phyloP scores from a whole-genome alignment of 1,139 yeast species.

The Sugiyamaella xylanicola region DNA sequence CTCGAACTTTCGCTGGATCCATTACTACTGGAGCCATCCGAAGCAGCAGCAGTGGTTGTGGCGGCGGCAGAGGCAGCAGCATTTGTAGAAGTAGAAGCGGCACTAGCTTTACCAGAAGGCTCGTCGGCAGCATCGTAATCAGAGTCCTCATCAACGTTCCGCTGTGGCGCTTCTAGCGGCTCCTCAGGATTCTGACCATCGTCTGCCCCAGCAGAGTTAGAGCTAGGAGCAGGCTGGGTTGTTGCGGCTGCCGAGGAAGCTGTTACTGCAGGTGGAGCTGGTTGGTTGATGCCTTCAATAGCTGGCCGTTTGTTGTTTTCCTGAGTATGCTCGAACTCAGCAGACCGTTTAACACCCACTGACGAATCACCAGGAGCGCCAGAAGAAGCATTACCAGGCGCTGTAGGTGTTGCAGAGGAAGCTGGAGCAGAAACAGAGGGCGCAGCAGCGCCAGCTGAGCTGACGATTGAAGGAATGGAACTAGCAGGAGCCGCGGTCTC shows the following conservation, averaged over 20 bases:
- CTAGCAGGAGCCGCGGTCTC: not conserved
- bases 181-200: constrained; percentile 13
- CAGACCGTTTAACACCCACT: constrained; percentile 18
- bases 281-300: constrained; percentile 11
- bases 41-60: no score
- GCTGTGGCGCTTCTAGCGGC: constrained; percentile 64
- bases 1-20: not conserved
- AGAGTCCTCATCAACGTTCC: constrained; percentile 81
- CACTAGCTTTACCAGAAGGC: constrained; percentile 8
- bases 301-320: constrained; percentile 18
- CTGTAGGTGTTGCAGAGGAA: no score
- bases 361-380: not conserved
- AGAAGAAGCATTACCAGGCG: not conserved
- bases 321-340: constrained; percentile 20
- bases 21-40: no score
- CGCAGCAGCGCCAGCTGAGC: not conserved
- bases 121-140: constrained; percentile 72
- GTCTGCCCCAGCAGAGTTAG: not conserved
- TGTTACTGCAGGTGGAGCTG: not conserved
- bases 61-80: no score
- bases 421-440: not conserved
- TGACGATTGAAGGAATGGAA: not conserved
- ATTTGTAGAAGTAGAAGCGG: not conserved
- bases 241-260: not conserved
- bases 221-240: not conserved